Base-by-base conservation (phyloP, 140 eudicot genomes). In the Senecio squalidus region DNA sequence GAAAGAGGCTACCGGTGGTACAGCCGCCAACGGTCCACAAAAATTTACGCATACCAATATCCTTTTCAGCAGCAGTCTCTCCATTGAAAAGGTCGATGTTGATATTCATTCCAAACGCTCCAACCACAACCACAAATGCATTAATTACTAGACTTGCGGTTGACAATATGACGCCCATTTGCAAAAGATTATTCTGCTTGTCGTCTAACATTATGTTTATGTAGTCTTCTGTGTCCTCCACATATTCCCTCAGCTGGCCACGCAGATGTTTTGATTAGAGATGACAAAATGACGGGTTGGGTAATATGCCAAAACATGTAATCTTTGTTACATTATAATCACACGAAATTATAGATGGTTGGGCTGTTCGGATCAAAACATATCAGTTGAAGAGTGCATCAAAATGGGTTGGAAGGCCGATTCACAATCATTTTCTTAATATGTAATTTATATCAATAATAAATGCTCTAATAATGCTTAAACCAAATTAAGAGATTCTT, bases 221-320 rank as follows among this genome's bases (percentile, higher is more conserved):
- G 79, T 89, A 89, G 49, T 89, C 97, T 76, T 85, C 95, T 0
- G 95, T 89, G 84, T 85, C 95, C 25, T 89, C 95, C 24, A 89
- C 97, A 61, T 85, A 82, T 67, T 89, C 97, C 76, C 89, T 65
- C 75, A 85, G 77, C 97, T 90, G 34, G 3, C 9, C 22, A 60
- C 20, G 51, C 13, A 58, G 14, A 62, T 44, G 13, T 30, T 29
- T 20, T 1, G 2, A 44, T 50, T 50, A 50, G 33, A 48, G 28
- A n/a, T n/a, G n/a, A n/a, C n/a, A n/a, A n/a, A n/a, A n/a, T n/a
- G n/a, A n/a, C n/a, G n/a, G n/a, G n/a, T n/a, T n/a, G n/a, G n/a
- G n/a, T n/a, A n/a, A n/a, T n/a, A n/a, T n/a, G n/a, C n/a, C n/a
- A n/a, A n/a, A n/a, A n/a, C n/a, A n/a, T n/a, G n/a, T n/a, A n/a